Conservation (phyloP, 495 filamentous ascomycete genomes). For the Tuber borchii region DNA sequence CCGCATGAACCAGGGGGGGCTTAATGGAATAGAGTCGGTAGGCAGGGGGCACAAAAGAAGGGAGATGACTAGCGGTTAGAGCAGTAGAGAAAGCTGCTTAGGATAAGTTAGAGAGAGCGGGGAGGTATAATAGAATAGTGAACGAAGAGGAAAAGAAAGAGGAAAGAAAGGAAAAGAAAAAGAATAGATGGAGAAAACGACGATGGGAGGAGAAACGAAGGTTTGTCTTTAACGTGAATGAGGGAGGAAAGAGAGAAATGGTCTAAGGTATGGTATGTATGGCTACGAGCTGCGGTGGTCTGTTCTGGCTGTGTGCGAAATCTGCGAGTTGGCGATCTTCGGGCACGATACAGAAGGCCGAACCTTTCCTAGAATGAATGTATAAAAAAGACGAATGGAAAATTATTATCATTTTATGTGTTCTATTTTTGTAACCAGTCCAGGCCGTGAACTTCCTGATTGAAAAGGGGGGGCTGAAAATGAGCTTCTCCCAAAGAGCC, state of each 20-base stretch:
- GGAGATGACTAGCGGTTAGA: not conserved
- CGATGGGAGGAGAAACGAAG: not conserved
- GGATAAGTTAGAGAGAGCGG: not conserved
- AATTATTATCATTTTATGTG: not conserved
- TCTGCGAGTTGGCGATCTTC: constrained; percentile 3
- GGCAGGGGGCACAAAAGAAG: not conserved
- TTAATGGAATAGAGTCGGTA: not conserved
- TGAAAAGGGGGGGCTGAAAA: not conserved
- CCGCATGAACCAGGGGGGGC: not conserved
- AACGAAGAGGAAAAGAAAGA: not conserved
- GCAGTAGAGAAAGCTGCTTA: not conserved
- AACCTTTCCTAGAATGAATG: not conserved
- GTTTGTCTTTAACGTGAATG: not conserved
- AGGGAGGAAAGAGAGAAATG: not conserved
- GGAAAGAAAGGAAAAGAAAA: not conserved
- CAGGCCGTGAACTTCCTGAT: not conserved
- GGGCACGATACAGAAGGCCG: not conserved
- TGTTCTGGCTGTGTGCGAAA: not conserved
- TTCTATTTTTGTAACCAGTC: not conserved
- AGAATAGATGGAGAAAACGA: not conserved
- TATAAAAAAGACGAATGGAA: not conserved
- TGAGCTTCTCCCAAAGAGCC: not conserved
- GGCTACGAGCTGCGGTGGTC: not conserved
- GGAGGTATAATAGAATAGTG: not conserved
- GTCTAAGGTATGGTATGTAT: not conserved